Percentiles rank a stretch among this genome's conserved stretches.
Evolutionary conservation across 441 rosid genomes (phyloP).

Genomic region (Cnidoscolus chayamansa): DNA sequence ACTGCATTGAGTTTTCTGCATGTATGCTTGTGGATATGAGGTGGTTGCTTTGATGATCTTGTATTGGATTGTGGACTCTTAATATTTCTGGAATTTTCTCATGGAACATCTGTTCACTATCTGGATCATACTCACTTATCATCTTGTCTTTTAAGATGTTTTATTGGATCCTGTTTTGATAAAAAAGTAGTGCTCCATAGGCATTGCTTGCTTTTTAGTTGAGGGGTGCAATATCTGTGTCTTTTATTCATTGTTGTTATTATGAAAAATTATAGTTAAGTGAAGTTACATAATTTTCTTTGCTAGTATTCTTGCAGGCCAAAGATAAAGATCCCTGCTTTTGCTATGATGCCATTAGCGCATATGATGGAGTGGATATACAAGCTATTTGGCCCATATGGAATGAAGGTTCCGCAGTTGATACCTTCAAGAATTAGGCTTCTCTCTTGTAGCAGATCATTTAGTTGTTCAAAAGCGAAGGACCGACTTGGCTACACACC

Average conservation of each 20-base stretch:
- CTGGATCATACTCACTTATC: background rate
- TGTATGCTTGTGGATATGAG: background rate
- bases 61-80: background rate
- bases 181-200: background rate
- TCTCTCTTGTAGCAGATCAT: conserved; percentile 76
- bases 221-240: background rate
- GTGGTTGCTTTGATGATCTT: background rate
- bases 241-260: background rate
- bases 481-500: conserved; percentile 76
- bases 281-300: conserved; percentile 9
- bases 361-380: conserved; percentile 64
- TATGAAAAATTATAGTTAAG: background rate
- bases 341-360: conserved; percentile 80
- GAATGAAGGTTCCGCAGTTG: conserved; percentile 91
- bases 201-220: background rate
- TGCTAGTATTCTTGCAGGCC: conserved; percentile 54
- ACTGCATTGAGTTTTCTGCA: background rate
- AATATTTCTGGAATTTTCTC: background rate
- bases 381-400: conserved; percentile 67
- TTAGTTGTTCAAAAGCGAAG: conserved; percentile 73
- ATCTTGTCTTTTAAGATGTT: background rate
- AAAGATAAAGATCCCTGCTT: conserved; percentile 74
- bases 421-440: conserved; percentile 91
- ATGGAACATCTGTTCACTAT: background rate
- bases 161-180: background rate